phyloP scores from a whole-genome alignment of 176 grass and related monocot genomes.

The Rhynchospora breviuscula region DNA sequence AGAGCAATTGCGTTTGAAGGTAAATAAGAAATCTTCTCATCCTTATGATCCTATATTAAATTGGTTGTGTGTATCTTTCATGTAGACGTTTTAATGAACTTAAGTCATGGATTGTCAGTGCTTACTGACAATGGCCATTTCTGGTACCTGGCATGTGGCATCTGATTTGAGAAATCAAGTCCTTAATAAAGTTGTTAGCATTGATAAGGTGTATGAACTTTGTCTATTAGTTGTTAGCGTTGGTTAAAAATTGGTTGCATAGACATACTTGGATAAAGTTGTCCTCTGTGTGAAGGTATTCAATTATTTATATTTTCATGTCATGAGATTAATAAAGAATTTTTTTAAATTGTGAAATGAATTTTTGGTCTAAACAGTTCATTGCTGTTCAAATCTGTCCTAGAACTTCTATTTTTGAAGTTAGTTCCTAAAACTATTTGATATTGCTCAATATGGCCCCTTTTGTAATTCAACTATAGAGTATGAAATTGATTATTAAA shows the following conservation, averaged over 20 bases:
- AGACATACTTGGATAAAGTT: background rate
- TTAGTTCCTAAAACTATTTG: background rate
- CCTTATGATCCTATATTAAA: background rate
- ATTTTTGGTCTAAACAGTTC: background rate
- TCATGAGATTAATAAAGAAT: background rate
- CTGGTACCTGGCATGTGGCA: background rate
- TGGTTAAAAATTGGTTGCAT: background rate
- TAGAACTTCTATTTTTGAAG: background rate
- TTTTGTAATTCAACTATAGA: background rate
- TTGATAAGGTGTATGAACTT: background rate
- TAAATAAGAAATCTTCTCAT: slow-evolving; percentile 2
- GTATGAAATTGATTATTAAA: background rate
- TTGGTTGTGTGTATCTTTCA: background rate
- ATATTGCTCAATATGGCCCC: background rate
- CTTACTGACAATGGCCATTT: background rate
- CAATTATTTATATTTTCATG: background rate
- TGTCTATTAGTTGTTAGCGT: background rate
- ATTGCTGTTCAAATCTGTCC: background rate
- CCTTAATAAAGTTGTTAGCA: background rate
- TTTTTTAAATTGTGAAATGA: background rate
- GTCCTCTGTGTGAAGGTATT: background rate
- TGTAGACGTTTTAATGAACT: background rate
- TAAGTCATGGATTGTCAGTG: background rate
- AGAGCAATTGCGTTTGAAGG: slow-evolving; percentile 1
- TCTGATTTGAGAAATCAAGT: background rate